phyloP scores from a whole-genome alignment of 768 basidiomycete genomes.

The Mycena amicta region DNA sequence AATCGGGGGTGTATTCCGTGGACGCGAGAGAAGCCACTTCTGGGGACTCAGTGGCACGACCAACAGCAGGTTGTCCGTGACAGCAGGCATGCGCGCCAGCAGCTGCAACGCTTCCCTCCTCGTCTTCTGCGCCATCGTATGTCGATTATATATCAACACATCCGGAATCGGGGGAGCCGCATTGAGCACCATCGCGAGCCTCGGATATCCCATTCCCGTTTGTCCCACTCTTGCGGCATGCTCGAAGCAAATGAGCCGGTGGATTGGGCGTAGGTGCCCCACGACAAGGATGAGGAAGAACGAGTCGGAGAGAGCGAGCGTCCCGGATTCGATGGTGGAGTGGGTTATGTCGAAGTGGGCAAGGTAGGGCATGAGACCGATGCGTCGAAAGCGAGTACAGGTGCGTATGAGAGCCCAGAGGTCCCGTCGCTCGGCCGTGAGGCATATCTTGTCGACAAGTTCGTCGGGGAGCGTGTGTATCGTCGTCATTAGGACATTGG shows the following conservation, averaged over 20 bases:
- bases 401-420: not conserved
- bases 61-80: constrained; percentile 1
- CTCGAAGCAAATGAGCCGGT: constrained; percentile 13
- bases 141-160: constrained; percentile 10
- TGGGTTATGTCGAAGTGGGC: not conserved
- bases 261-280: constrained; percentile 6
- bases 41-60: constrained; percentile 5
- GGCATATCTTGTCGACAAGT: not conserved
- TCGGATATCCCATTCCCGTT: not conserved
- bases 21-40: constrained; percentile 5
- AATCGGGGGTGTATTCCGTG: constrained; percentile 5
- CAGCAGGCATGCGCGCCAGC: constrained; percentile 3
- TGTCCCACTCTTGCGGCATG: not conserved
- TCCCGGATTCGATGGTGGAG: constrained; percentile 6
- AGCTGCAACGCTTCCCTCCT: constrained; percentile 1
- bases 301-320: constrained; percentile 11
- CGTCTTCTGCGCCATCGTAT: constrained; percentile 6
- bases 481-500: not conserved
- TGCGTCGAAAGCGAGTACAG: not conserved
- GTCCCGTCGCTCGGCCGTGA: not conserved
- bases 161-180: constrained; percentile 14
- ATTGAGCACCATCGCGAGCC: constrained; percentile 1
- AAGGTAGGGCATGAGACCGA: not conserved
- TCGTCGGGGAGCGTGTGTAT: not conserved
- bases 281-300: constrained; percentile 17